Percentiles rank a stretch among this genome's conserved stretches.
phyloP scores from a whole-genome alignment of 2,329 filamentous ascomycete species.

The Penicillium sp. region DNA sequence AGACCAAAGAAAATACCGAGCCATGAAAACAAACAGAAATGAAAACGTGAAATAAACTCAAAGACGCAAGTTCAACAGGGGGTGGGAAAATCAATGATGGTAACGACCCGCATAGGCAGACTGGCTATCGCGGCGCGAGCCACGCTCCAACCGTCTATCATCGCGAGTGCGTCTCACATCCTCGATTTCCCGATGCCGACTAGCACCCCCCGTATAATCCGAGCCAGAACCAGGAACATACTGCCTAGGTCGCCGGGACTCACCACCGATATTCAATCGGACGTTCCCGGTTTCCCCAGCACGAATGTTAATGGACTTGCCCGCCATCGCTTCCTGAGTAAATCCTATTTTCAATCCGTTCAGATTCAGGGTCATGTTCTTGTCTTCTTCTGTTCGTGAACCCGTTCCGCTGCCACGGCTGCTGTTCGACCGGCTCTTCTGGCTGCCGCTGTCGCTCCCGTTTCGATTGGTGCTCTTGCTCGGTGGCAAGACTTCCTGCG shows the following conservation, averaged over 20 bases:
- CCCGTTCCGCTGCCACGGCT: constrained; percentile 41
- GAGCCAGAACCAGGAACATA: constrained; percentile 34
- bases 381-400: constrained; percentile 38
- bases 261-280: constrained; percentile 43
- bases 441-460: constrained; percentile 43
- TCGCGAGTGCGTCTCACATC: constrained; percentile 35
- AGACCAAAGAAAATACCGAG: constrained; percentile 7
- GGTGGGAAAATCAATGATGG: constrained; percentile 10
- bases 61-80: not conserved
- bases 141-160: constrained; percentile 40
- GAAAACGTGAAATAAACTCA: not conserved
- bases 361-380: constrained; percentile 43
- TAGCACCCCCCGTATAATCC: constrained; percentile 35
- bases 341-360: constrained; percentile 45
- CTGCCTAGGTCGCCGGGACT: constrained; percentile 35
- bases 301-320: constrained; percentile 43
- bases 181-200: constrained; percentile 33
- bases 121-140: constrained; percentile 40
- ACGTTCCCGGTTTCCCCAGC: constrained; percentile 40
- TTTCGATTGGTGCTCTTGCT: constrained; percentile 32
- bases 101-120: constrained; percentile 36
- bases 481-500: constrained; percentile 37
- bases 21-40: not conserved
- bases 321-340: constrained; percentile 36
- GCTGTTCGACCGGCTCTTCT: constrained; percentile 44